Evolutionary conservation across 192 early-diverging fungal species (phyloP), one percentile per base, ranked within the genome.

Genomic region (Podochytrium sp.): DNA sequence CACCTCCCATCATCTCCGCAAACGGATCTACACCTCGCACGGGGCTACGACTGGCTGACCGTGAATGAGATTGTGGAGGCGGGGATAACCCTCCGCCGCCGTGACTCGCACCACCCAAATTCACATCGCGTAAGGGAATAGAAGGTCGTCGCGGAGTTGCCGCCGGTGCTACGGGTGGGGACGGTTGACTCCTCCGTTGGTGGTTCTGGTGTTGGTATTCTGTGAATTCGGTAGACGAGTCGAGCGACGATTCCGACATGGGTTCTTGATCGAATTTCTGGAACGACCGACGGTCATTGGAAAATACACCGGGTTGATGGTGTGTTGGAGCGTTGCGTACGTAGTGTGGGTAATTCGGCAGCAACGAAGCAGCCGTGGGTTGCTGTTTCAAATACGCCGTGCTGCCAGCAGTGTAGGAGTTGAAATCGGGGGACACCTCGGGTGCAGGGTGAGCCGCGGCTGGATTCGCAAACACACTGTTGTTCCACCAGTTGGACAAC

Each of bases 251-350:
- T n/a, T n/a, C n/a, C n/a, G n/a, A n/a, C n/a, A n/a, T n/a, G n/a
- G n/a, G n/a, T n/a, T n/a, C n/a, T n/a, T 71, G 56, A 27, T 71
- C 69, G 38, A 71, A 71, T 35, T 40, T 32, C 53, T 59, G 69
- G 57, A 71, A 71, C 40, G 58, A 33, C 20, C 18, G 2, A 6
- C 69, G 69, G 18, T 71, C 69, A 14, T 40, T 51, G 39, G 20
- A 37, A 63, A 34, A 20, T 16, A n/a, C 14, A 20, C 23, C 41
- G 65, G 40, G 23, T 49, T 20, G 7, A 29, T 29, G n/a, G 42
- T 43, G 16, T 29, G 16, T 14, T 10, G 20, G 10, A 16, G 20
- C 65, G 3, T 25, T 30, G 41, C 43, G n/a, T 23, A 43, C 47
- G 18, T 39, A 18, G 1, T n/a, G n/a, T n/a, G n/a, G n/a, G n/a